These are phyloP conservation scores for Ophiostoma himal-ulmi DNA, from an alignment of 2,329 filamentous ascomycete species.

Conservation along the genomic window DNA sequence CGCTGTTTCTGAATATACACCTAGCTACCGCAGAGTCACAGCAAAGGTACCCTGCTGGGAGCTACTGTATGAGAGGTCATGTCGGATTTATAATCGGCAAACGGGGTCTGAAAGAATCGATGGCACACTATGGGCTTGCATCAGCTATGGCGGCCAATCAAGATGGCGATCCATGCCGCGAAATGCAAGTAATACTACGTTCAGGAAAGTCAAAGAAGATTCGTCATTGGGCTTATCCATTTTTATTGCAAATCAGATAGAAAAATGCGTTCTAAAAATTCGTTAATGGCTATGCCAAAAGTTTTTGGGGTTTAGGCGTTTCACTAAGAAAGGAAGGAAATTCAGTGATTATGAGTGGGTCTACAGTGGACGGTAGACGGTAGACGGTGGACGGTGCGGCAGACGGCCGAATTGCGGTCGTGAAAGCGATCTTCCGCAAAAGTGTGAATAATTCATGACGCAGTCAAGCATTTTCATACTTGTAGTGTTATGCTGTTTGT, in stretches of 20 bases:
- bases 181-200: not conserved
- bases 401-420: too few species aligned
- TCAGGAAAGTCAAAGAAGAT: not conserved
- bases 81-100: not conserved
- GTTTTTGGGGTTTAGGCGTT: too few species aligned
- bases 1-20: not conserved
- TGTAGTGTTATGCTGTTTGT: too few species aligned
- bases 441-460: too few species aligned
- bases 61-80: not conserved
- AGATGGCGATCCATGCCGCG: not conserved
- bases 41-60: not conserved
- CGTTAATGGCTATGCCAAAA: too few species aligned
- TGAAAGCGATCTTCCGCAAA: not conserved
- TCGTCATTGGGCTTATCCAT: not conserved
- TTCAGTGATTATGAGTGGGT: not conserved
- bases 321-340: not conserved
- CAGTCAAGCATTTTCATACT: too few species aligned
- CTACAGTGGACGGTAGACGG: not conserved
- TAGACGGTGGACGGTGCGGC: not conserved
- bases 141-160: not conserved
- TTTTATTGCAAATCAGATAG: not conserved
- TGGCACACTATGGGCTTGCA: not conserved
- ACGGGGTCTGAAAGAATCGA: not conserved
- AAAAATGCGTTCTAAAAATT: not conserved
- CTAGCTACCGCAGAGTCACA: not conserved